Evolutionary conservation across 2,329 filamentous ascomycete genomes (phyloP), one percentile per base, ranked within the genome.

Genomic region (Exophiala sideris): DNA sequence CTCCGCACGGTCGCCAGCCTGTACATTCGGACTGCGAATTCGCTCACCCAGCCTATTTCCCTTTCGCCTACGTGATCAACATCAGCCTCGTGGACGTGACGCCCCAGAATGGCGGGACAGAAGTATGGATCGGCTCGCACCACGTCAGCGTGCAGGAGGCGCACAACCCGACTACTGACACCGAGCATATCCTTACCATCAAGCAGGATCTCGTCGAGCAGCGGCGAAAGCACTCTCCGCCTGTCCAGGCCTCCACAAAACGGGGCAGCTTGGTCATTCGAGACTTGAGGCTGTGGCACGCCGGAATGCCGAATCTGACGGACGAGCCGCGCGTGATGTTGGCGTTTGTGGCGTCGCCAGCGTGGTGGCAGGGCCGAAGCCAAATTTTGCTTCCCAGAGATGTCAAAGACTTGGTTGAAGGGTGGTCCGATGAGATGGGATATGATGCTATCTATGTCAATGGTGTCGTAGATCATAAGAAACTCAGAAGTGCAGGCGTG

Each of bases 231-330:
- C 54, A 69, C 3, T 60, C 61, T 11, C 70, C 70, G 3, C 71
- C 71, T 0, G 54, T 74, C 5, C 73, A 76, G 64, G 71, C 71
- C 0, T 61, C 50, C 3, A 66, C 78, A 7, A 70, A 69, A 18
- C 75, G 75, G 18, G 81, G 83, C 0, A 78, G 79, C 36, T 64
- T 85, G 18, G 72, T 85, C 34, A 64, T 86, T 29, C 73, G 84
- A 1, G 83, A 86, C 64, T 66, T 86, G 49, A 70, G 82, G 20
- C 73, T 84, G 4, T 86, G 83, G 82, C 82, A 86, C 64, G 81
- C 80, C 0, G 83, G 82, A 0, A 83, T 84, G 77, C 81, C 81
- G 1, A 85, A 86, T 60, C 62, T 67, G 39, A 78, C 76, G 1
- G 66, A 73, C 3, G 68, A 75, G 5, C 73, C 78, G 12, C 68